These are phyloP conservation scores for Trifolium fragiferum DNA, from an alignment of 306 rosid genomes.

Conservation along the genomic window DNA sequence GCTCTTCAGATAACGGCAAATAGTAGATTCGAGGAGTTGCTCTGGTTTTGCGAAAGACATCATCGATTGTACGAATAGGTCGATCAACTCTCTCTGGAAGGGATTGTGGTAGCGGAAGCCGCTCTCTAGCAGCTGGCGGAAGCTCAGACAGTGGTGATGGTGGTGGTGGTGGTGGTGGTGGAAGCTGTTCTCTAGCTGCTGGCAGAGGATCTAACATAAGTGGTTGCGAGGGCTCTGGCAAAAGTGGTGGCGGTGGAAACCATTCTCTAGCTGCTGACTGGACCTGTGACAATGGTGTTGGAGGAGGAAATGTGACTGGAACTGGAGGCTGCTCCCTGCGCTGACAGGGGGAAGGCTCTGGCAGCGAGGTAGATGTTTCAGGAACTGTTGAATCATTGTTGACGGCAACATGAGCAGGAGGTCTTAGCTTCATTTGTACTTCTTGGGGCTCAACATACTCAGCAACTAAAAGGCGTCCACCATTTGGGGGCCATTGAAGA, in stretches of 20 bases:
- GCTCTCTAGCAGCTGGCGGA: slow-evolving; percentile 62
- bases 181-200: slow-evolving; percentile 56
- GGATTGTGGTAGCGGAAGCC: slow-evolving; percentile 77
- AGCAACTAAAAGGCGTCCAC: slow-evolving; percentile 76
- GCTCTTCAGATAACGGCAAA: slow-evolving; percentile 81
- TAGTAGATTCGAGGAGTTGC: slow-evolving; percentile 89
- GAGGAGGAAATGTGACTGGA: slow-evolving; percentile 47
- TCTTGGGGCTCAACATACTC: slow-evolving; percentile 89
- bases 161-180: slow-evolving; percentile 46
- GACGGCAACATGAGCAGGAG: slow-evolving; percentile 59
- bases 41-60: slow-evolving; percentile 82
- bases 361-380: slow-evolving; percentile 48
- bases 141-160: slow-evolving; percentile 49
- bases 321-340: slow-evolving; percentile 44
- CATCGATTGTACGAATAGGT: slow-evolving; percentile 79
- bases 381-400: slow-evolving; percentile 51
- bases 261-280: slow-evolving; percentile 63
- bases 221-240: slow-evolving; percentile 39
- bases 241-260: slow-evolving; percentile 48
- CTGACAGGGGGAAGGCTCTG: slow-evolving; percentile 46
- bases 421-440: slow-evolving; percentile 66
- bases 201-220: slow-evolving; percentile 37
- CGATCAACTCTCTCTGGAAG: slow-evolving; percentile 62
- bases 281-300: slow-evolving; percentile 43
- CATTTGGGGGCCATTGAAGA: slow-evolving; percentile 94